Percentiles rank a stretch among this genome's conserved stretches.
phyloP scores from a whole-genome alignment of 306 rosid genomes.

The Prunus persica region DNA sequence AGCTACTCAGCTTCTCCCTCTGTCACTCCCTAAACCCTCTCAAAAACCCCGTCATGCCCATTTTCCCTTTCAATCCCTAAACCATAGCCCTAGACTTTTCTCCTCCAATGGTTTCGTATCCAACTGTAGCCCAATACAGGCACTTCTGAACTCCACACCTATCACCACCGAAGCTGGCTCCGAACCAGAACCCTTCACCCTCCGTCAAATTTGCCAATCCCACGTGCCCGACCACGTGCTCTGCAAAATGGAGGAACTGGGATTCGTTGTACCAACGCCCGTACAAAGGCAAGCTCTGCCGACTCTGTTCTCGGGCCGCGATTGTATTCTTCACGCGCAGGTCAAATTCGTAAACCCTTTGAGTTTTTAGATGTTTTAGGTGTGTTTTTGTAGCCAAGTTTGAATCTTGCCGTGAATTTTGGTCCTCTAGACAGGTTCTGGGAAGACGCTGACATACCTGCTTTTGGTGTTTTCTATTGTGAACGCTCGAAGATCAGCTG shows the following conservation, averaged over 20 bases:
- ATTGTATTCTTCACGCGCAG: slow-evolving; percentile 93
- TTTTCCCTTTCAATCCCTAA: slow-evolving; percentile 22
- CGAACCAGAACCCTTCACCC: slow-evolving; percentile 30
- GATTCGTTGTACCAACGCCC: slow-evolving; percentile 66
- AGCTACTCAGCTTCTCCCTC: slow-evolving; percentile 28
- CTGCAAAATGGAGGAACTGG: slow-evolving; percentile 76
- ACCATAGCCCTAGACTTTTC: slow-evolving; percentile 16
- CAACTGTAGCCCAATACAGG: slow-evolving; percentile 26
- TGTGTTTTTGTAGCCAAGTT: background rate
- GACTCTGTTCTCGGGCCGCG: slow-evolving; percentile 60
- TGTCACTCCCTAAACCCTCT: background rate
- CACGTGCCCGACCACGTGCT: slow-evolving; percentile 60
- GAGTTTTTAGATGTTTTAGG: too few relatives aligned
- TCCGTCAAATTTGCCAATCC: slow-evolving; percentile 51
- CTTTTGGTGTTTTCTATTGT: slow-evolving; percentile 64
- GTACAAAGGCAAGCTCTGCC: slow-evolving; percentile 75
- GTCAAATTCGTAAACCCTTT: slow-evolving; percentile 37
- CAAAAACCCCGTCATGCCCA: slow-evolving; percentile 6
- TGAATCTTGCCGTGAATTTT: background rate
- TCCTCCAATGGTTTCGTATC: slow-evolving; percentile 12
- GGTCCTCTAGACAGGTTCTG: slow-evolving; percentile 81
- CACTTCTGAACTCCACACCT: slow-evolving; percentile 36
- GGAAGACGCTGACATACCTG: slow-evolving; percentile 90
- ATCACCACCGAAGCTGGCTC: slow-evolving; percentile 13
- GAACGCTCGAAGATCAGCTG: slow-evolving; percentile 49